These are phyloP conservation scores for Filosporella fistucella DNA, from an alignment of 495 filamentous ascomycete genomes.

Conservation along the genomic window DNA sequence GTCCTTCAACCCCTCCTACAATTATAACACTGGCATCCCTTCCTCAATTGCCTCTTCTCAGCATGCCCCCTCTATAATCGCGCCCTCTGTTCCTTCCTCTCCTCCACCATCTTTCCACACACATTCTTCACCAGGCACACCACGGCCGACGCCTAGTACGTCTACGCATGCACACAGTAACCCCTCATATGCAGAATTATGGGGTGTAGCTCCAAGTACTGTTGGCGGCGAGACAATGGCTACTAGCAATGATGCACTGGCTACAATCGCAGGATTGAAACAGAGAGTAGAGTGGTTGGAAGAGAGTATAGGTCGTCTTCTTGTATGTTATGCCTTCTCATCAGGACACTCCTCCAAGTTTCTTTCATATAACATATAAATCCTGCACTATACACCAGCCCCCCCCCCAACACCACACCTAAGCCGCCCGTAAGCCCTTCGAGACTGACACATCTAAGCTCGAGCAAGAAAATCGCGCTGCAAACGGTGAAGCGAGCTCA, in stretches of 20 bases:
- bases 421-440: neutral
- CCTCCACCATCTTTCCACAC: conserved; percentile 21
- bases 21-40: conserved; percentile 15
- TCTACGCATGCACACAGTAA: neutral
- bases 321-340: conserved; percentile 5
- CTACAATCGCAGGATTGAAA: conserved; percentile 14
- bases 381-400: neutral
- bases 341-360: neutral
- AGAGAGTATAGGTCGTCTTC: conserved; percentile 13
- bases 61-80: conserved; percentile 10
- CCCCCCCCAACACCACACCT: neutral
- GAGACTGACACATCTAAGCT: neutral
- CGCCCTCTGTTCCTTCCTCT: conserved; percentile 12
- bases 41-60: conserved; percentile 11
- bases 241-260: conserved; percentile 18
- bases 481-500: neutral
- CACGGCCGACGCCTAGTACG: conserved; percentile 10
- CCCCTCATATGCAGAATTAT: conserved; percentile 9
- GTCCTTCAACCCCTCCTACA: neutral
- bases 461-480: neutral
- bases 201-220: conserved; percentile 15
- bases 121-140: conserved; percentile 14
- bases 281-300: conserved; percentile 17
- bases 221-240: conserved; percentile 8
- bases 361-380: neutral